These are phyloP conservation scores for Fusarium veterinarium DNA, from an alignment of 2,329 filamentous ascomycete species.

Conservation along the genomic window DNA sequence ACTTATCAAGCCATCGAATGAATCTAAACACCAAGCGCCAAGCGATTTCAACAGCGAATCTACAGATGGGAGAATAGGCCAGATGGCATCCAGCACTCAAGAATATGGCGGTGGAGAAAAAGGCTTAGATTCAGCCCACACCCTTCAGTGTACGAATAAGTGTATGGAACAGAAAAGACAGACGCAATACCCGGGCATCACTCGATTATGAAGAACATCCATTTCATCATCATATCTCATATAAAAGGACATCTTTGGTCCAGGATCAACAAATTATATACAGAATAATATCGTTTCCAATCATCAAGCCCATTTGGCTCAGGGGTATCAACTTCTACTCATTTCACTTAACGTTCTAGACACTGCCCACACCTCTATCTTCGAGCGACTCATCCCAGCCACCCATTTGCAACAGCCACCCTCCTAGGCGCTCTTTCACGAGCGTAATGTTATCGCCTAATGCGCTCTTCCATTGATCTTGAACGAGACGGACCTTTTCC, in stretches of 20 bases:
- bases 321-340: constrained; percentile 47
- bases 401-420: constrained; percentile 79
- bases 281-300: constrained; percentile 36
- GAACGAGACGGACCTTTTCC: constrained; percentile 90
- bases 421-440: constrained; percentile 79
- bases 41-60: neutral
- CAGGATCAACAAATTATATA: constrained; percentile 35
- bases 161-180: constrained; percentile 27
- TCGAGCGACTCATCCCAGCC: constrained; percentile 87
- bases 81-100: neutral
- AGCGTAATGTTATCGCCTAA: constrained; percentile 80
- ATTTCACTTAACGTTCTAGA: constrained; percentile 45
- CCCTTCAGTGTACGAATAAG: constrained; percentile 33
- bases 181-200: constrained; percentile 26
- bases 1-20: neutral
- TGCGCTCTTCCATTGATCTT: constrained; percentile 90
- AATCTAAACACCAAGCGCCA: neutral
- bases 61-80: neutral
- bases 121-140: neutral
- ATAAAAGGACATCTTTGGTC: constrained; percentile 9
- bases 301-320: constrained; percentile 26
- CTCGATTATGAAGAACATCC: constrained; percentile 4
- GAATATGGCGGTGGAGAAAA: neutral
- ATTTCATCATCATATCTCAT: constrained; percentile 36
- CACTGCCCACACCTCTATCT: constrained; percentile 63